Percentiles rank a stretch among this genome's conserved stretches.
These are phyloP conservation scores for Acer yangbiense DNA, from an alignment of 345 rosid species.

Conservation along the genomic window DNA sequence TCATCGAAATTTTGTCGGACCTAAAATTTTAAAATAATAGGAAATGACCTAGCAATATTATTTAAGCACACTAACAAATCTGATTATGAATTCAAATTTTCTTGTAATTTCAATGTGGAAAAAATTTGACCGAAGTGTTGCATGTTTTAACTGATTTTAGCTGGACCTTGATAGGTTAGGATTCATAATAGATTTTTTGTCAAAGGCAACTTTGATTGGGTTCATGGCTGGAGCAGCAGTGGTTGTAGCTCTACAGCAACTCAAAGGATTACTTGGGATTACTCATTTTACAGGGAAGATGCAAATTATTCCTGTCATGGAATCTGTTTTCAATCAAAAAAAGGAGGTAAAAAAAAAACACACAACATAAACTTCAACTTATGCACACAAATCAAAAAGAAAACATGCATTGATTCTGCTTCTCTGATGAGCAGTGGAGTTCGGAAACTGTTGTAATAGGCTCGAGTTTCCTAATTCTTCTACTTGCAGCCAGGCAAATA, in stretches of 20 bases:
- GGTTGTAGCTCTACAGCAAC: constrained; percentile 43
- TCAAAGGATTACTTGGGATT: constrained; percentile 49
- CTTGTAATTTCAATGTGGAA: no score
- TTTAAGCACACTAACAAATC: no score
- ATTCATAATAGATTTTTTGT: constrained; percentile 47
- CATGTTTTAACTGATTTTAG: background rate
- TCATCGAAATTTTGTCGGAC: no score
- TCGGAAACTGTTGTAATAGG: constrained; percentile 52
- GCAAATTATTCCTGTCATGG: constrained; percentile 41
- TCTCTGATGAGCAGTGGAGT: constrained; percentile 47
- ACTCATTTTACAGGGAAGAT: constrained; percentile 41
- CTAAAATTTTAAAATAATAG: no score
- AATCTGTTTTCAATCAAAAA: constrained; percentile 29
- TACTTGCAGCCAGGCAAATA: constrained; percentile 37
- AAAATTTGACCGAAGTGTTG: background rate
- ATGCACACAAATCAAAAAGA: background rate
- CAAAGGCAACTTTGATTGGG: constrained; percentile 51
- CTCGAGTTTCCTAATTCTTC: constrained; percentile 42
- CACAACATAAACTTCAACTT: background rate
- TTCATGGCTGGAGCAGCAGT: constrained; percentile 53
- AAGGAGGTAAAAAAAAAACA: constrained; percentile 30
- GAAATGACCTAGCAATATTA: no score
- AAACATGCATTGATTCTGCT: background rate
- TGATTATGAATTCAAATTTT: no score
- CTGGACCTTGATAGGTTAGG: constrained; percentile 38